Evolutionary conservation across 768 basidiomycete genomes (phyloP), one percentile per base, ranked within the genome.

Genomic region (Jaapia argillacea): DNA sequence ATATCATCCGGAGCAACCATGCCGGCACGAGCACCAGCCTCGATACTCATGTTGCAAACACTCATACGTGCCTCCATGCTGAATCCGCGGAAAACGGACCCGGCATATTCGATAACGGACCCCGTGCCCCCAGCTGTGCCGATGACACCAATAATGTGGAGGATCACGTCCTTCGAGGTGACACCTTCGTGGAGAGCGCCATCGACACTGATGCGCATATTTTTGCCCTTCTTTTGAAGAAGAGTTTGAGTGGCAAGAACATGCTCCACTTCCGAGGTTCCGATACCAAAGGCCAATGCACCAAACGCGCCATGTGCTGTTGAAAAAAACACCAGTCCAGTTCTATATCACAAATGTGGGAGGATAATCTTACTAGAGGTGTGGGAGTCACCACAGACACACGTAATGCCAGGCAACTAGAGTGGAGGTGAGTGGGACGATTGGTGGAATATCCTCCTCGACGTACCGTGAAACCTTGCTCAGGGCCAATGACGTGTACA

Each of bases 1-100:
- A 70, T 64, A 40, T 78, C 71, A 54, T 81, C 78, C 1, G 78
- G 76, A 7, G 76, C 77, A 47, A 81, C 71, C 76, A 81, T 78
- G 39, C 77, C 77, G 0, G 78, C 78, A 39, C 78, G 66, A 33
- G 78, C 78, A 46, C 78, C 77, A 40, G 66, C 78, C 59, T 80
- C 78, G 56, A 81, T 81, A 41, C 74, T 75, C 77, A 81, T 79
- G 69, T 79, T 81, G 61, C 77, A 79, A 51, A 69, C 65, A 45
- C 68, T 71, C 71, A 71, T 75, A 31, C 77, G 66, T 18, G 73
- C 75, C 58, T 81, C 78, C 78, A 81, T 79, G 43, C 70, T 70
- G 48, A 76, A 68, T 6, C 60, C 65, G 41, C 74, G 69, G 50
- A 77, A 71, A 41, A 74, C 69, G 5, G 67, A 70, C 4, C 77